A percentile compares a stretch with the other conserved stretches of the same genome.
phyloP scores from a whole-genome alignment of 495 filamentous ascomycete species.

The Daldinia grandis region DNA sequence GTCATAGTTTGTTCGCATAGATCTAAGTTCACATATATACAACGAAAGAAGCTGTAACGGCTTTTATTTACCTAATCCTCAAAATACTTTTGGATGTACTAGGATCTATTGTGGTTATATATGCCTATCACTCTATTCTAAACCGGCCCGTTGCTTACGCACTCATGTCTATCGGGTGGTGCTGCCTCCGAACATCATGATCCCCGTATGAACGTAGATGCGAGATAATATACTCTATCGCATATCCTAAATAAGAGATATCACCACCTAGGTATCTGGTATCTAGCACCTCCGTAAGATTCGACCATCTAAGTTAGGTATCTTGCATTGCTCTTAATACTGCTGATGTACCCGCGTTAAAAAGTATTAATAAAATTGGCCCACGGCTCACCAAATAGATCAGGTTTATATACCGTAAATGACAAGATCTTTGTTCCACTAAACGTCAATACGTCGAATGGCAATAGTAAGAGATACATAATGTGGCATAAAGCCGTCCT shows the following conservation, averaged over 20 bases:
- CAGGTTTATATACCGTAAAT: background rate
- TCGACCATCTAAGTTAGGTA: background rate
- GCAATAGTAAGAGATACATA: no score
- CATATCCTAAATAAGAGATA: background rate
- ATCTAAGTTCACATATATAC: background rate
- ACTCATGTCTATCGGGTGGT: background rate
- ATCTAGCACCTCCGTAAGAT: background rate
- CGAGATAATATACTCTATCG: background rate
- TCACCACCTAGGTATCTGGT: background rate
- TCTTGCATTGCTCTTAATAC: background rate
- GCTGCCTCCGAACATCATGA: background rate
- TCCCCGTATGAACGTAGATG: background rate
- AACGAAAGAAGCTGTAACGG: background rate
- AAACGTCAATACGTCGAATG: background rate
- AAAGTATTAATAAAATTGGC: background rate
- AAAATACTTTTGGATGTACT: background rate
- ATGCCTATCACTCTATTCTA: background rate
- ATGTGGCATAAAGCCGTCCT: background rate
- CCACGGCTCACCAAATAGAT: background rate
- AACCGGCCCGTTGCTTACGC: background rate
- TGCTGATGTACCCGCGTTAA: background rate
- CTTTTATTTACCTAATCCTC: background rate
- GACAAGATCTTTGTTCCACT: background rate
- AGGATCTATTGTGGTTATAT: background rate
- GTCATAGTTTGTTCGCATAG: slow-evolving; percentile 12